Conservation (phyloP, 139 green algal species). For the Pseudopediastrum boryanum region DNA sequence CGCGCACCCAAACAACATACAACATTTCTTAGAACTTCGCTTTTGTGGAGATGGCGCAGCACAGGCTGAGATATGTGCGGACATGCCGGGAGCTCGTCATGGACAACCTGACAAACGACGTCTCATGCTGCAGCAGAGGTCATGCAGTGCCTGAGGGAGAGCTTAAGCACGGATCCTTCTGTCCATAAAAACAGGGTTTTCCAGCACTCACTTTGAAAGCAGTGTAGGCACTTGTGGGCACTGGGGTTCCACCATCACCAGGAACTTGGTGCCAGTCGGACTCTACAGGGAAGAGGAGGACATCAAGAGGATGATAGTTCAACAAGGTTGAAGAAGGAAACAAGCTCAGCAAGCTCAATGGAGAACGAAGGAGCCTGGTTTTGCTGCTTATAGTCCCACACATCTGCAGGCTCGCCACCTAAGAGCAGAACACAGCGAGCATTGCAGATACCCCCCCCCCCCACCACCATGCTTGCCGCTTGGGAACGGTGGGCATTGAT, state of each 20-base stretch:
- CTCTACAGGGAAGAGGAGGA: constrained; percentile 44
- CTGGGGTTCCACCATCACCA: constrained; percentile 77
- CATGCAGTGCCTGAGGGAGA: not conserved
- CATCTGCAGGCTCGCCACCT: not conserved
- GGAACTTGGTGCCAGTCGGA: constrained; percentile 88
- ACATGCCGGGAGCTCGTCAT: not conserved
- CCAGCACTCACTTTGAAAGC: constrained; percentile 52
- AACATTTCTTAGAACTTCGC: not conserved
- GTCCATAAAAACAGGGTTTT: not conserved
- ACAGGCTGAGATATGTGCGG: not conserved
- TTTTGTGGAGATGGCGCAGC: not conserved
- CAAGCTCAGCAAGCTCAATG: not conserved
- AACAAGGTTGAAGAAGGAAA: not conserved
- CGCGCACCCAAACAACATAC: not conserved
- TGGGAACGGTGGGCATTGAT: no score
- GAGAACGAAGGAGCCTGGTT: not conserved
- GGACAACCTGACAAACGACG: not conserved
- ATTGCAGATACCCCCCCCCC: not conserved
- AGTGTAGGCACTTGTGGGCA: constrained; percentile 70
- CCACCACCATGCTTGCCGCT: not conserved
- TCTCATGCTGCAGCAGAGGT: not conserved
- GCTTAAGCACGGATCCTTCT: not conserved
- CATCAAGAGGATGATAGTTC: no score
- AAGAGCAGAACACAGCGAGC: not conserved
- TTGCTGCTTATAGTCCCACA: not conserved